A percentile compares a stretch with the other conserved stretches of the same genome.
Evolutionary conservation across 192 early-diverging fungal genomes (phyloP).

Genomic region (Obelidium mucronatum): DNA sequence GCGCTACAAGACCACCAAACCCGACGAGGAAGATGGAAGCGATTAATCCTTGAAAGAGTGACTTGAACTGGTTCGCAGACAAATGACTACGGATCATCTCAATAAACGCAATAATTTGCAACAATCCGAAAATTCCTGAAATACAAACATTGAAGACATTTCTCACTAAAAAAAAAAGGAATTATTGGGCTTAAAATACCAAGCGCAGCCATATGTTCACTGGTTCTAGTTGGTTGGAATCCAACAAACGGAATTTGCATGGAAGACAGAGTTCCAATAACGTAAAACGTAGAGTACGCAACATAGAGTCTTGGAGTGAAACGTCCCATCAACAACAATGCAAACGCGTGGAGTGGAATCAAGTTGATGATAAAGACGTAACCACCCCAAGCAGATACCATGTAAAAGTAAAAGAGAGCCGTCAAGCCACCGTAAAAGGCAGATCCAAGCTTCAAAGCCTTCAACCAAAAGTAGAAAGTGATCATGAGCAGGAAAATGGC

Average conservation of each 20-base stretch:
- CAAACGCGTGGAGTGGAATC: conserved; percentile 96
- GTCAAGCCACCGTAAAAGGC: conserved; percentile 85
- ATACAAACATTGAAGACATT: conserved; percentile 10
- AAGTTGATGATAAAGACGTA: conserved; percentile 99
- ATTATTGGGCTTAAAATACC: conserved; percentile 53
- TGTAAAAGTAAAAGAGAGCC: conserved; percentile 98
- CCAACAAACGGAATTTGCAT: conserved; percentile 99
- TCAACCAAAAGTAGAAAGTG: conserved; percentile 98
- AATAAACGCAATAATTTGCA: conserved; percentile 96
- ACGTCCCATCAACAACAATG: conserved; percentile 93
- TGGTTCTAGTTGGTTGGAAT: conserved; percentile 95
- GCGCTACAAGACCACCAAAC: conserved; percentile 68
- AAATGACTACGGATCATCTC: conserved; percentile 80
- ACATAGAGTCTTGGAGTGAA: conserved; percentile 94
- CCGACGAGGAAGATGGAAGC: conserved; percentile 61
- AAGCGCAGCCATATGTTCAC: conserved; percentile 99
- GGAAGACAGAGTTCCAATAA: conserved; percentile 91
- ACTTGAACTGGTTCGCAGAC: conserved; percentile 85
- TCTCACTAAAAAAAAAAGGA: conserved; percentile 33
- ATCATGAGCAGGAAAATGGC: conserved; percentile 98
- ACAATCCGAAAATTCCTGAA: conserved; percentile 91
- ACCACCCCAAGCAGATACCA: conserved; percentile 99
- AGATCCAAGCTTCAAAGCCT: conserved; percentile 93
- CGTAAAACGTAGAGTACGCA: conserved; percentile 98
- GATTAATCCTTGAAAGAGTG: conserved; percentile 76